A percentile compares a stretch with the other conserved stretches of the same genome.
Conservation (phyloP, 495 filamentous ascomycete species). For the Daldinia vernicosa region DNA sequence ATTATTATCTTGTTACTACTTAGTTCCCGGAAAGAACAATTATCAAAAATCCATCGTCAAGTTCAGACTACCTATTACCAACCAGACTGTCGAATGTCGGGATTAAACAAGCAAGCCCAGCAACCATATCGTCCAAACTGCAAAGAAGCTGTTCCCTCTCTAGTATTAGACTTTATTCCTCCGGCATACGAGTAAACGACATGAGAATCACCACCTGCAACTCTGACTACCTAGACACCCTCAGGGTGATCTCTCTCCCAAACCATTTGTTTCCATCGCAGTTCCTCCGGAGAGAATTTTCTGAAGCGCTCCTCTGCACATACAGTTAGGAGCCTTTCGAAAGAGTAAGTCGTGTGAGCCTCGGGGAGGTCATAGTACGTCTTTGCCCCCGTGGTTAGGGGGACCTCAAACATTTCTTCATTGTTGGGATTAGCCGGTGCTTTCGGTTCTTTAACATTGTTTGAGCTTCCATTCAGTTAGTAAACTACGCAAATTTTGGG, state of each 20-base stretch:
- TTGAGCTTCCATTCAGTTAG: neutral
- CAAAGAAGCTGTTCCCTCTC: neutral
- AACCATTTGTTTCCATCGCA: constrained; percentile 5
- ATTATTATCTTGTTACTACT: neutral
- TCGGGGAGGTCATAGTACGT: neutral
- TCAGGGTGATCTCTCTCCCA: neutral
- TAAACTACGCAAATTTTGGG: neutral
- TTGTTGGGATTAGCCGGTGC: neutral
- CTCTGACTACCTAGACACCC: neutral
- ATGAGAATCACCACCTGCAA: neutral
- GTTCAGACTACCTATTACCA: neutral
- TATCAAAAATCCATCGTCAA: neutral
- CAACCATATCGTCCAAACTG: neutral
- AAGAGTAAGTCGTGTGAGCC: neutral
- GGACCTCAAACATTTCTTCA: neutral
- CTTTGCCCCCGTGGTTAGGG: neutral
- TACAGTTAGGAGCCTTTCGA: neutral
- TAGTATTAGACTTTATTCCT: neutral
- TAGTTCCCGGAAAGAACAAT: neutral
- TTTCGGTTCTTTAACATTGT: neutral
- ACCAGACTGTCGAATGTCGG: neutral
- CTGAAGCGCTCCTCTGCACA: constrained; percentile 2
- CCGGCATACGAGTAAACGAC: neutral
- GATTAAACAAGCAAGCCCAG: neutral
- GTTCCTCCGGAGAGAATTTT: constrained; percentile 13